These are phyloP conservation scores for Euphorbia celastroides DNA, from an alignment of 441 rosid genomes.

Conservation along the genomic window DNA sequence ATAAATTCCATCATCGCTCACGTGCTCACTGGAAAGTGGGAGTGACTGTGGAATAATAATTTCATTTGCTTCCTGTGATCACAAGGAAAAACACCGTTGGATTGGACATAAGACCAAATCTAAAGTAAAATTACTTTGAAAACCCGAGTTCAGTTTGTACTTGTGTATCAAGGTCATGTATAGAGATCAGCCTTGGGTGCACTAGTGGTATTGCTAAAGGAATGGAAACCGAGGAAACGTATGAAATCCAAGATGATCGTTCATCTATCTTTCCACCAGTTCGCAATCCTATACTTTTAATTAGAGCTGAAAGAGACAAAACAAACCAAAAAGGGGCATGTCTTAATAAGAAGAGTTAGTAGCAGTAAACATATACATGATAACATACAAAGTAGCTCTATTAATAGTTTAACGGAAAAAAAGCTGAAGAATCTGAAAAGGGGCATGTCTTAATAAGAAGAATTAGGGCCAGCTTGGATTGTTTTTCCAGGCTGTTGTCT, in stretches of 20 bases:
- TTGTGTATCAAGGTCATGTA: constrained; percentile 73
- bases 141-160: constrained; percentile 25
- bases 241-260: constrained; percentile 79
- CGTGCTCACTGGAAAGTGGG: constrained; percentile 86
- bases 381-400: no score
- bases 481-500: no score
- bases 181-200: constrained; percentile 86
- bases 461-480: no score
- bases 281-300: constrained; percentile 70
- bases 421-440: constrained; percentile 8
- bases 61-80: constrained; percentile 56
- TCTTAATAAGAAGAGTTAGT: background rate
- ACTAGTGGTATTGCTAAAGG: constrained; percentile 81
- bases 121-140: background rate
- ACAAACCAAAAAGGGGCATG: background rate
- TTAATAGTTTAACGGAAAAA: no score
- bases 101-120: background rate
- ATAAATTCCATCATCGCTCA: constrained; percentile 84
- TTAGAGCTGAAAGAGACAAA: constrained; percentile 52
- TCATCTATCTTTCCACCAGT: constrained; percentile 89
- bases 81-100: constrained; percentile 13
- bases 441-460: background rate
- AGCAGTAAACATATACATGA: background rate
- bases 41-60: constrained; percentile 55
- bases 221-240: constrained; percentile 65